These are phyloP conservation scores for Physcomitrellopsis africana DNA, from an alignment of 225 moss, liverwort and hornwort species.

Conservation along the genomic window DNA sequence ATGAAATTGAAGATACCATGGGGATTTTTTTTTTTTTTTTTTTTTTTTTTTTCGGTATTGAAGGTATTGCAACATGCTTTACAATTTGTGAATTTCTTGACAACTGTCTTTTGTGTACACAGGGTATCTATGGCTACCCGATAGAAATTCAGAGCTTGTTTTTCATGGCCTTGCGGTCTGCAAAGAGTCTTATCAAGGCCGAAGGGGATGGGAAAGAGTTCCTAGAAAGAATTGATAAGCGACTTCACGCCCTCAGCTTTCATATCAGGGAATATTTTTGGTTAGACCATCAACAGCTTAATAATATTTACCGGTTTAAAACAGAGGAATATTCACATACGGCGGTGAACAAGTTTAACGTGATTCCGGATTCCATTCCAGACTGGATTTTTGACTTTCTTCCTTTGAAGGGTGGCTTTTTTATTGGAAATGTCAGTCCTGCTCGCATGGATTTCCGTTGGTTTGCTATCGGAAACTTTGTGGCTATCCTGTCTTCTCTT, in stretches of 20 bases:
- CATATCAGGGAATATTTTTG: conserved; percentile 94
- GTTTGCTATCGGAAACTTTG: conserved; percentile 94
- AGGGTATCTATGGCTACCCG: conserved; percentile 97
- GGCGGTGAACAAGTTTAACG: conserved; percentile 96
- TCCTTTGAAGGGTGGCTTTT: conserved; percentile 92
- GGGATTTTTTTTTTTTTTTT: too few species aligned
- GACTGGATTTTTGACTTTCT: conserved; percentile 98
- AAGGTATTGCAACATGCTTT: not conserved
- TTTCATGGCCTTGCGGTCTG: conserved; percentile 93
- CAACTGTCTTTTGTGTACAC: conserved; percentile 7
- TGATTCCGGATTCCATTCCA: conserved; percentile 90
- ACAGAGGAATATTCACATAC: conserved; percentile 98
- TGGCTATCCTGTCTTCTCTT: conserved; percentile 85
- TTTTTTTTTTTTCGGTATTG: too few species aligned
- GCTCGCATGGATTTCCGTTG: conserved; percentile 98
- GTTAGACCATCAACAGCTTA: conserved; percentile 91
- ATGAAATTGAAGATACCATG: not conserved
- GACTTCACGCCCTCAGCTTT: conserved; percentile 87
- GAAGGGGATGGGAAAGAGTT: conserved; percentile 91
- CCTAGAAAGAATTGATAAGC: conserved; percentile 90
- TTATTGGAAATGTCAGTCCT: conserved; percentile 94
- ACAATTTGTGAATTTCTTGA: not conserved
- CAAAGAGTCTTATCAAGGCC: conserved; percentile 85
- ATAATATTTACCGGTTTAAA: conserved; percentile 95
- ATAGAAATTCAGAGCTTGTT: conserved; percentile 94